Evolutionary conservation across 1,284 basidiomycete genomes (phyloP).

Genomic region (Baeospora myosura): DNA sequence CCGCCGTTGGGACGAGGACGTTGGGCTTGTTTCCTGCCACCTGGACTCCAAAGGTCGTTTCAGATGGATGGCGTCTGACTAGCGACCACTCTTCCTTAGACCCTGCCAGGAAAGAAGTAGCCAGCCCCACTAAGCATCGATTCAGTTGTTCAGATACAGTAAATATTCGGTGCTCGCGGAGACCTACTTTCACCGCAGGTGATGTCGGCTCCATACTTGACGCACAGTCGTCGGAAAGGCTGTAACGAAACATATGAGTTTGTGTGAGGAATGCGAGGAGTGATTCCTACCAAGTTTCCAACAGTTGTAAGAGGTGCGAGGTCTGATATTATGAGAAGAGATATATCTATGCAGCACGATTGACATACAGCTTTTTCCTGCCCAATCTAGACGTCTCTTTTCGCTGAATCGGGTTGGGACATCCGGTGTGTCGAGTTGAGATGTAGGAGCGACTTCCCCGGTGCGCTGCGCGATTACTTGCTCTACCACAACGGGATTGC

Average conservation of each 20-base stretch:
- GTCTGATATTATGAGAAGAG: slow-evolving; percentile 39
- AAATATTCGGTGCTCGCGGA: background rate
- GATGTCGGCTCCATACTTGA: slow-evolving; percentile 85
- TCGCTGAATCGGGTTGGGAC: slow-evolving; percentile 69
- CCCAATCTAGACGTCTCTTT: slow-evolving; percentile 85
- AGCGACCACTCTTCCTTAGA: slow-evolving; percentile 90
- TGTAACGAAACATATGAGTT: slow-evolving; percentile 22
- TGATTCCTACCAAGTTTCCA: slow-evolving; percentile 73
- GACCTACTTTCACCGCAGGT: slow-evolving; percentile 86
- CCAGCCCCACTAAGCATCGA: slow-evolving; percentile 68
- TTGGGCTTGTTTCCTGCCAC: slow-evolving; percentile 74
- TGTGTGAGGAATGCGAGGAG: background rate
- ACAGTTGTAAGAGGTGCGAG: slow-evolving; percentile 94
- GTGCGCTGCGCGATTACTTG: slow-evolving; percentile 26
- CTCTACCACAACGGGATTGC: slow-evolving; percentile 2
- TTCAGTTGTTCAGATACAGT: slow-evolving; percentile 5
- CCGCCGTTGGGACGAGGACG: slow-evolving; percentile 76
- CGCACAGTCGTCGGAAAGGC: slow-evolving; percentile 91
- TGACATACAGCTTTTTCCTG: slow-evolving; percentile 74
- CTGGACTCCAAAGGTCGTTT: slow-evolving; percentile 89
- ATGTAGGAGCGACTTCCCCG: slow-evolving; percentile 15
- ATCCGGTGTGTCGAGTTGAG: slow-evolving; percentile 52
- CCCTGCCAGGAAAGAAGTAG: slow-evolving; percentile 73
- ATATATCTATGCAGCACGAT: background rate
- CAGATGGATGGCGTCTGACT: slow-evolving; percentile 80